Percentiles rank a stretch among this genome's conserved stretches.
Evolutionary conservation across 768 basidiomycete genomes (phyloP).

Genomic region (Lentinula sp.): DNA sequence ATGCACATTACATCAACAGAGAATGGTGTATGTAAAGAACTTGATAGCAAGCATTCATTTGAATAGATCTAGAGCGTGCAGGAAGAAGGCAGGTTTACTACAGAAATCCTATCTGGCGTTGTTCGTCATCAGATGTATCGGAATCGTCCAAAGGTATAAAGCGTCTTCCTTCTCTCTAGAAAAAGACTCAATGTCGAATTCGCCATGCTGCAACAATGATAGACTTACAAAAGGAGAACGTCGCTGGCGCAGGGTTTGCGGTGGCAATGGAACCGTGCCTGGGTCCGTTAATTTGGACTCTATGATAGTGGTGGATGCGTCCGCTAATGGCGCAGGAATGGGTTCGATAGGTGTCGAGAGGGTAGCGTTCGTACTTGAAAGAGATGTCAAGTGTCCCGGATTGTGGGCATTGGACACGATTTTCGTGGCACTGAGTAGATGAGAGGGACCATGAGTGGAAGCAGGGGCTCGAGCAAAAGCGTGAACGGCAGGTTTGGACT

Average conservation of each 20-base stretch:
- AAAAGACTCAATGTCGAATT: not conserved
- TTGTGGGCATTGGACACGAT: not conserved
- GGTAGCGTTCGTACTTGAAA: not conserved
- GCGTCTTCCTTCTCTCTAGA: conserved; percentile 2
- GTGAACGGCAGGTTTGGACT: not conserved
- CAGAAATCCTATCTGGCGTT: not conserved
- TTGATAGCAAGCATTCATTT: not conserved
- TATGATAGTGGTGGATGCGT: not conserved
- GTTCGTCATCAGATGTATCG: conserved; percentile 5
- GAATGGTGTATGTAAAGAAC: too few relatives aligned
- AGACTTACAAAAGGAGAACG: conserved; percentile 4
- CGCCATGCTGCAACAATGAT: not conserved
- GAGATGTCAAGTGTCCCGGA: not conserved
- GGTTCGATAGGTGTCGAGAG: not conserved
- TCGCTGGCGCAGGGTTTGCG: not conserved
- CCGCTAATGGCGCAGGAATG: not conserved
- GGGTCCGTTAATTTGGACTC: not conserved
- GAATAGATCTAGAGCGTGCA: not conserved
- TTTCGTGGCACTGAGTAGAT: not conserved
- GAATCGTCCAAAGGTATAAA: conserved; percentile 7
- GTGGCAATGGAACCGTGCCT: not conserved
- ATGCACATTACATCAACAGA: too few relatives aligned
- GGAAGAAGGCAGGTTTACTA: not conserved
- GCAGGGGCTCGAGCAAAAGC: not conserved
- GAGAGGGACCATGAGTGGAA: not conserved